These are phyloP conservation scores for Hamamelis virginiana DNA, from an alignment of 164 flowering plant species.

Conservation along the genomic window DNA sequence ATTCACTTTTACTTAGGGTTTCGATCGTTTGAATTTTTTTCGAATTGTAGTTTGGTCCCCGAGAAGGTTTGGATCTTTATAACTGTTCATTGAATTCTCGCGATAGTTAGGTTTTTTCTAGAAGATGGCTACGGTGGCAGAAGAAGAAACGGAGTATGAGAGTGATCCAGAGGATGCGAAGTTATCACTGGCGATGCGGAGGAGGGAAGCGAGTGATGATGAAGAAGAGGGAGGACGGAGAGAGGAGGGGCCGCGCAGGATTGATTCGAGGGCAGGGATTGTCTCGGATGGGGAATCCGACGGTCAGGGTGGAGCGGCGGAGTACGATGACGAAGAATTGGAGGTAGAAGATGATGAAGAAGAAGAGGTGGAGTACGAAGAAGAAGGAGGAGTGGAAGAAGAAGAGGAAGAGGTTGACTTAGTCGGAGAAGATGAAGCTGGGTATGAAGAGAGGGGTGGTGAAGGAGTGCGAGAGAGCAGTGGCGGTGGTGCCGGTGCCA, in stretches of 20 bases:
- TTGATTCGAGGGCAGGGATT: slow-evolving; percentile 34
- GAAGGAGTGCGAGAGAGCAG: not conserved
- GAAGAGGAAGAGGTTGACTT: slow-evolving; percentile 24
- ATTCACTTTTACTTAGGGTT: not conserved
- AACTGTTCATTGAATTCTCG: not conserved
- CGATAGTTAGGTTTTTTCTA: slow-evolving; percentile 1
- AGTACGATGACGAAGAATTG: slow-evolving; percentile 51
- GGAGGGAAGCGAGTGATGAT: slow-evolving; percentile 92
- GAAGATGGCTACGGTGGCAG: slow-evolving; percentile 33
- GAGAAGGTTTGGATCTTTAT: not conserved
- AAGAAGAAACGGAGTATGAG: slow-evolving; percentile 72
- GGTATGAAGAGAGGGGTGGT: not conserved
- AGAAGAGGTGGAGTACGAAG: slow-evolving; percentile 39
- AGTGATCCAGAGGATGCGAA: slow-evolving; percentile 91
- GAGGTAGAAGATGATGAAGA: slow-evolving; percentile 33
- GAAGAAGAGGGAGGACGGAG: slow-evolving; percentile 56
- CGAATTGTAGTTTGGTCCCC: not conserved
- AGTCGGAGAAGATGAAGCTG: slow-evolving; percentile 16
- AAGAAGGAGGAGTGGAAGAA: slow-evolving; percentile 33
- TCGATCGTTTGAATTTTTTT: not conserved
- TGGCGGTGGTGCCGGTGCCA: slow-evolving; percentile 4
- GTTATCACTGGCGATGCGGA: slow-evolving; percentile 68
- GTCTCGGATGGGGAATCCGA: slow-evolving; percentile 78
- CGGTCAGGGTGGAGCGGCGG: slow-evolving; percentile 75
- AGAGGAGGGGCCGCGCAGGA: slow-evolving; percentile 18